A percentile compares a stretch with the other conserved stretches of the same genome.
Evolutionary conservation across 805 yeast genomes (phyloP).

Genomic region (Kodamaea nitidulidarum): DNA sequence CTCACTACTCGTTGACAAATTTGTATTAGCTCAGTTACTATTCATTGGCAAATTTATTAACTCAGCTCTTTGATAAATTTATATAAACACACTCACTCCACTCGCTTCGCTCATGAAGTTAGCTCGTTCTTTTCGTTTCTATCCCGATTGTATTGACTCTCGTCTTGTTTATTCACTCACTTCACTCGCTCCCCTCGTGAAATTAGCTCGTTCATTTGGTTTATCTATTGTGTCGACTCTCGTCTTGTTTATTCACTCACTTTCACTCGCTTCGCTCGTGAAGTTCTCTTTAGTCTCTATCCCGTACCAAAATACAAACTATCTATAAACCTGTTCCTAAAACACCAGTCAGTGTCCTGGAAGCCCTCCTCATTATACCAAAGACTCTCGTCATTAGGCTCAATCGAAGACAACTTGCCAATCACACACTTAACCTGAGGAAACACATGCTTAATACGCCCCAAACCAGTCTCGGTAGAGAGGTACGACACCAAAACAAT

Average conservation of each 20-base stretch:
- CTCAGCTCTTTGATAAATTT: no score
- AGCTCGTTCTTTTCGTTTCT: no score
- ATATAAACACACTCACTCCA: no score
- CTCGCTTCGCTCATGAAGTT: no score
- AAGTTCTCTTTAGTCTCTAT: slow-evolving; percentile 8
- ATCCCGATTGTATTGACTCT: no score
- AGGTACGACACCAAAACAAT: slow-evolving; percentile 68
- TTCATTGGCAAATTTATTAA: no score
- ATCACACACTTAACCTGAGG: slow-evolving; percentile 64
- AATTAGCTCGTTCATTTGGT: not conserved
- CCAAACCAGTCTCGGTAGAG: slow-evolving; percentile 74
- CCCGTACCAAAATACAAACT: slow-evolving; percentile 71
- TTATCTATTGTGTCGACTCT: not conserved
- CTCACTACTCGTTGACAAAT: no score
- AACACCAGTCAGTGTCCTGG: slow-evolving; percentile 53
- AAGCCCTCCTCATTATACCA: slow-evolving; percentile 37
- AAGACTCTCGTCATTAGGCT: slow-evolving; percentile 14
- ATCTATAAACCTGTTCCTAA: slow-evolving; percentile 68
- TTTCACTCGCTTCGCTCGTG: not conserved
- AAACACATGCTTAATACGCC: slow-evolving; percentile 71
- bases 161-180: no score
- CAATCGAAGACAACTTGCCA: slow-evolving; percentile 55
- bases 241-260: not conserved
- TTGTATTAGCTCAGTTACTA: no score
- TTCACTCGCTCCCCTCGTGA: not conserved